Evolutionary conservation across 148 eudicot genomes (phyloP), one percentile per base, ranked within the genome.

Genomic region (Chenopodium suecicum): DNA sequence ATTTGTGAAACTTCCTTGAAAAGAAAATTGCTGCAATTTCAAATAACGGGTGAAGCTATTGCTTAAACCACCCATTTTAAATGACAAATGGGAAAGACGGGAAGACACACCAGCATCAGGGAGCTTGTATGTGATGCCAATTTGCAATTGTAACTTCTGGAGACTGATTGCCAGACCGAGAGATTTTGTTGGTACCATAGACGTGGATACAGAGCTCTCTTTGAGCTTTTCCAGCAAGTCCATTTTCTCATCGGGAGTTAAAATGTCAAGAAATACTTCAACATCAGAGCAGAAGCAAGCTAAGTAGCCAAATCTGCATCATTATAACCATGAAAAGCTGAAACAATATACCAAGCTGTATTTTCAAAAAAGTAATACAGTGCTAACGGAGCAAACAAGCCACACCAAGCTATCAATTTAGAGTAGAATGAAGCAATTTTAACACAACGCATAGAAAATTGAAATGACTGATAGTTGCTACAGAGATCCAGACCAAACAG

Each of bases 261-360:
- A 87, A 73, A 86, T 86, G 79, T 89, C 85, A 75, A 93, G 92
- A 87, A 90, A 92, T 75, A 81, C 87, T 87, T 92, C 94, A 80
- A 93, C 86, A 84, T 95, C 99, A 73, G 97, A 90, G 77, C 91
- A 86, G 82, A 91, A 95, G 90, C 99, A 91, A 34, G 98, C 87
- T 85, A 95, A 91, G 85, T 89, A 93, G 83, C 98, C 99, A 81
- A 95, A 95, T 89, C 99, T 95, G 89, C 81, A 80, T 20, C 17
- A 25, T 16, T 50, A 64, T 62, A 23, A 19, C 31, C 50, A 76
- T 22, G 11, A 20, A 31, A 73, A 65, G 52, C 71, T 32, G 54
- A 78, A 54, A 37, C 58, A 32, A 73, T 31, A 52, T 47, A 65
- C 22, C 62, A 47, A 67, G 79, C 50, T 48, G 41, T 47, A 2